Conservation (phyloP, 169 alveolate species). For the Eimeria nieschulzi region DNA sequence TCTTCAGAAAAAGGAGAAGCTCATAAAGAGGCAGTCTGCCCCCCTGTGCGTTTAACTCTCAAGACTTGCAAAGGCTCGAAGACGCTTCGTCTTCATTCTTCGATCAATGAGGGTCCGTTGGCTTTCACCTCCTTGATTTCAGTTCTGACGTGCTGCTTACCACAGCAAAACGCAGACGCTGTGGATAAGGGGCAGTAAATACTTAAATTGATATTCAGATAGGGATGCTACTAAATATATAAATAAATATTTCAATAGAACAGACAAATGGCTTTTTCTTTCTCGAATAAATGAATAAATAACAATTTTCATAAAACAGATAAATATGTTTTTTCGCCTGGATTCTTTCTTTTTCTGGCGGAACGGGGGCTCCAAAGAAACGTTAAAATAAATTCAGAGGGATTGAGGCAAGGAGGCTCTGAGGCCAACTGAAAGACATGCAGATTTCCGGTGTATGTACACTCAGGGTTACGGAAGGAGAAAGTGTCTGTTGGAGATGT, state of each 20-base stretch:
- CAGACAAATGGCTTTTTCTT: too few species aligned
- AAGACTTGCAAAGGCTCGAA: slow-evolving; percentile 98
- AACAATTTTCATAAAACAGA: neutral
- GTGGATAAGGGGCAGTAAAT: too few species aligned
- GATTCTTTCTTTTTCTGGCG: neutral
- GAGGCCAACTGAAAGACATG: too few species aligned
- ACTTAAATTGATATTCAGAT: too few species aligned
- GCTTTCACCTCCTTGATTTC: neutral
- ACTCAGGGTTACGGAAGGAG: slow-evolving; percentile 94
- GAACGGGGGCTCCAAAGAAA: too few species aligned
- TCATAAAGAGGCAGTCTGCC: slow-evolving; percentile 42
- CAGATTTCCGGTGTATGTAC: neutral
- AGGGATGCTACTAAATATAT: too few species aligned
- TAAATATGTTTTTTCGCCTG: neutral
- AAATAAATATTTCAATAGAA: neutral
- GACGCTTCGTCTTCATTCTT: slow-evolving; percentile 97
- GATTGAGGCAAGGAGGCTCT: too few species aligned
- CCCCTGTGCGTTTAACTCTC: slow-evolving; percentile 93
- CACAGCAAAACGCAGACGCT: too few species aligned
- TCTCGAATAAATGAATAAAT: too few species aligned
- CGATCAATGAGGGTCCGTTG: slow-evolving; percentile 69
- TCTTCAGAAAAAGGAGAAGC: slow-evolving; percentile 15
- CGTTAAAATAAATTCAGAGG: too few species aligned
- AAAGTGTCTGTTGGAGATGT: slow-evolving; percentile 87
- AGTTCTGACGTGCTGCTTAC: neutral